Base-by-base conservation (phyloP, 805 yeast species). In the Kazachstania taianensis region DNA sequence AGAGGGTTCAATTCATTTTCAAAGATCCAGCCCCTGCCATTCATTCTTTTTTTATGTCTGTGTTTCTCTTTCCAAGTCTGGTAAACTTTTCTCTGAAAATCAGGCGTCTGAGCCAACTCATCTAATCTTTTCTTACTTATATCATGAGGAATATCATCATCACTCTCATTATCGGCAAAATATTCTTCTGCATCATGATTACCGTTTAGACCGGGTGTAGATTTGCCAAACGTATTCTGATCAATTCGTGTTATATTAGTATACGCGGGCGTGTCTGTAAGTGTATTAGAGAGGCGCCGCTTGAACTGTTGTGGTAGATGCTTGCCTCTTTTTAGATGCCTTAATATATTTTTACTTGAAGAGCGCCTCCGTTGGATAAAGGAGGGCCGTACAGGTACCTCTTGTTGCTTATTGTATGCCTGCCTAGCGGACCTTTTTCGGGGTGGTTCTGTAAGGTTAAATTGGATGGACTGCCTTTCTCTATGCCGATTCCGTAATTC, bases 41-140 rank as follows among this genome's bases (percentile, higher is more conserved):
- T 24, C 5, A 32, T 28, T 29, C 53, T 54, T 24, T 51, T 30
- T 33, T 52, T 49, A 17, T 53, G 44, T 14, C 52, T 55, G 10
- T 53, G 41, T 32, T 58, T 55, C 2, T 42, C 47, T 26, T 48
- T 56, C 51, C 59, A 54, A 41, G 48, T 59, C 37, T 45, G 48
- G 37, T 55, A 60, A 16, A 65, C 54, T 46, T 62, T 45, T 33
- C 53, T 63, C 36, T 70, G 76, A 44, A 71, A 69, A 3, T 74
- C 68, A n/a, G 74, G 69, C 1, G 75, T 61, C 34, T 57, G 65
- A 1, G 53, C 41, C 7, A 61, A 27, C 7, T 42, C 35, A 15
- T 47, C 36, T 16, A 50, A 22, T 20, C 43, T 44, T 24, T 32
- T 48, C 35, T 45, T 53, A 23, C 28, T 27, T 8, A 28, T 30